Percentiles rank a stretch among this genome's conserved stretches.
Evolutionary conservation across 78 protist species (phyloP).

Genomic region (Dictyostelium firmibasis): DNA sequence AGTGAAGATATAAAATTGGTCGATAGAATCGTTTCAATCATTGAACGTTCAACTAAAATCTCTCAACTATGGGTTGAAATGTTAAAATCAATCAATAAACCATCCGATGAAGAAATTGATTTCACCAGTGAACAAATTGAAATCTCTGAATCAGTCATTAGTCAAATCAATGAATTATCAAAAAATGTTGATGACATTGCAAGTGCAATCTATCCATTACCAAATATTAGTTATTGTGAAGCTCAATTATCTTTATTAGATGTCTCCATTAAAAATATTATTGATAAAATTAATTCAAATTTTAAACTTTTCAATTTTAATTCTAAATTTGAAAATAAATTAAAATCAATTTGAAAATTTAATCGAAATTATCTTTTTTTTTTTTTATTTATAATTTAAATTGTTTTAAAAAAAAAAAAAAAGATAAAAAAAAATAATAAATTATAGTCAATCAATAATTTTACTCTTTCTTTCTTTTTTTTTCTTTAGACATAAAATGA

Average conservation of each 20-base stretch:
- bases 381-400: too few species aligned
- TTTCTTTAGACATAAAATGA: too few species aligned
- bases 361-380: too few species aligned
- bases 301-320: neutral
- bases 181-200: conserved; percentile 50
- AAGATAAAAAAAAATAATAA: too few species aligned
- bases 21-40: neutral
- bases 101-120: neutral
- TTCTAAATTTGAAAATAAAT: neutral
- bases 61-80: neutral
- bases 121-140: neutral
- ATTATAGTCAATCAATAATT: too few species aligned
- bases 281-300: neutral
- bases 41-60: neutral
- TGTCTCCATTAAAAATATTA: neutral
- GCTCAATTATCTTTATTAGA: conserved; percentile 2
- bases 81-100: neutral
- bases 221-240: neutral
- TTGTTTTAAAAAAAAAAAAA: neutral
- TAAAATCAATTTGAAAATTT: neutral
- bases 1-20: conserved; percentile 18
- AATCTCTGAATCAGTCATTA: neutral
- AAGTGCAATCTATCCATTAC: conserved; percentile 61
- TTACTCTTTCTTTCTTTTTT: too few species aligned
- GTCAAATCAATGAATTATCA: conserved; percentile 29